These are phyloP conservation scores for Podospora pseudocomata DNA, from an alignment of 495 filamentous ascomycete genomes.

Conservation along the genomic window DNA sequence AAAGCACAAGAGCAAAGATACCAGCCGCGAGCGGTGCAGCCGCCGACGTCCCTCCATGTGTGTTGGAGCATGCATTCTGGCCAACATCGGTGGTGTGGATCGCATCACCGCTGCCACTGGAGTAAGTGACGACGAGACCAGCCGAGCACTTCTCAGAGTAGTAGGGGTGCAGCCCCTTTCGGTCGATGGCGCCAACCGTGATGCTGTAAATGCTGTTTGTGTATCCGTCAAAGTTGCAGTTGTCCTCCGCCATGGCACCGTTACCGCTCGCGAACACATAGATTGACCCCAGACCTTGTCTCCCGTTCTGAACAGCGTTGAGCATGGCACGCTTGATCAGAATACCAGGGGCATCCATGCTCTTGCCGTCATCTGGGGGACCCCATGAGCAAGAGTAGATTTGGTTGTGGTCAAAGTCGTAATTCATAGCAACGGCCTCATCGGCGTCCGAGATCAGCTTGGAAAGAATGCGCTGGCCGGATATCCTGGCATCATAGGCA, in stretches of 20 bases:
- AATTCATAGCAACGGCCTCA: conserved; percentile 89
- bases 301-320: conserved; percentile 85
- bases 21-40: conserved; percentile 90
- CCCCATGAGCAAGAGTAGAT: conserved; percentile 99
- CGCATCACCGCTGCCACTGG: conserved; percentile 79
- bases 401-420: conserved; percentile 82
- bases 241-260: conserved; percentile 80
- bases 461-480: conserved; percentile 86
- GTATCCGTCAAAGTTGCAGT: conserved; percentile 99
- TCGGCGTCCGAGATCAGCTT: conserved; percentile 88
- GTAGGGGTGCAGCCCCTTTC: conserved; percentile 77
- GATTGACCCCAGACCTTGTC: conserved; percentile 78
- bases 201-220: conserved; percentile 99
- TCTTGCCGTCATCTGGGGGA: conserved; percentile 83
- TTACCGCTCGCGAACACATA: conserved; percentile 98
- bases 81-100: conserved; percentile 98
- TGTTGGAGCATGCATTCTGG: conserved; percentile 65
- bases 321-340: conserved; percentile 87
- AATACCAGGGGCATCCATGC: conserved; percentile 91
- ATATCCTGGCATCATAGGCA: conserved; percentile 85
- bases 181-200: conserved; percentile 89
- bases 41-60: conserved; percentile 93
- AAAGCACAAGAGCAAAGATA: conserved; percentile 85
- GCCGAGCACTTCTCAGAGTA: conserved; percentile 97
- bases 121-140: conserved; percentile 92